Percentiles rank a stretch among this genome's conserved stretches.
Evolutionary conservation across 306 rosid genomes (phyloP).

Genomic region (Astragalus membranaceus): DNA sequence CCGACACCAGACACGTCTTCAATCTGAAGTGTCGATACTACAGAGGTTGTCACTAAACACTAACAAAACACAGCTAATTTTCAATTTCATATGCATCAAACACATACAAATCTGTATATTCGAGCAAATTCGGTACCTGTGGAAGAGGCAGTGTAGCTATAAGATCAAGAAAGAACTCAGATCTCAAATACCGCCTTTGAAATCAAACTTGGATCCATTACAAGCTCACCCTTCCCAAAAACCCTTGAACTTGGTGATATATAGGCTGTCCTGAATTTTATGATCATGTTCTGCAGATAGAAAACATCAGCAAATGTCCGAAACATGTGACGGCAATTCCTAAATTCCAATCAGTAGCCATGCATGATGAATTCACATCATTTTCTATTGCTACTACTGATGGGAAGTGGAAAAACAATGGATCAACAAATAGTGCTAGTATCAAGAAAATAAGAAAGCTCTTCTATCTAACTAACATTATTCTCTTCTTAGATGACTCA

Average conservation of each 20-base stretch:
- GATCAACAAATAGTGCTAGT: no score
- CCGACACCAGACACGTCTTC: no score
- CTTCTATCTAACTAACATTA: no score
- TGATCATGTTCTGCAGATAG: constrained; percentile 55
- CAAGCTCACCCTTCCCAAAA: constrained; percentile 93
- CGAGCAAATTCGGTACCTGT: constrained; percentile 47
- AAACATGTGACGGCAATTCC: constrained; percentile 64
- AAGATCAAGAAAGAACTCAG: constrained; percentile 73
- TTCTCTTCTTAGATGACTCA: constrained; percentile 33
- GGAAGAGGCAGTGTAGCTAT: constrained; percentile 86
- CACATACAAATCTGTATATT: not conserved
- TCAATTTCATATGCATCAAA: no score
- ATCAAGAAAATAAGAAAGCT: no score
- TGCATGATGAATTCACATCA: constrained; percentile 42
- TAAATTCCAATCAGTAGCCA: constrained; percentile 64
- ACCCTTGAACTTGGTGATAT: constrained; percentile 83
- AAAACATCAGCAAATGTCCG: constrained; percentile 72
- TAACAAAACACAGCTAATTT: no score
- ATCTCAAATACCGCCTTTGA: constrained; percentile 53
- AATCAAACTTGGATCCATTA: constrained; percentile 60
- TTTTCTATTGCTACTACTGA: constrained; percentile 32
- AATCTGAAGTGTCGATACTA: no score
- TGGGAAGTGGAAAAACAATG: no score
- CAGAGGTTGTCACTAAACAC: no score
- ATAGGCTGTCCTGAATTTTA: constrained; percentile 81